phyloP scores from a whole-genome alignment of 495 filamentous ascomycete species.

The Aspergillus baeticus region DNA sequence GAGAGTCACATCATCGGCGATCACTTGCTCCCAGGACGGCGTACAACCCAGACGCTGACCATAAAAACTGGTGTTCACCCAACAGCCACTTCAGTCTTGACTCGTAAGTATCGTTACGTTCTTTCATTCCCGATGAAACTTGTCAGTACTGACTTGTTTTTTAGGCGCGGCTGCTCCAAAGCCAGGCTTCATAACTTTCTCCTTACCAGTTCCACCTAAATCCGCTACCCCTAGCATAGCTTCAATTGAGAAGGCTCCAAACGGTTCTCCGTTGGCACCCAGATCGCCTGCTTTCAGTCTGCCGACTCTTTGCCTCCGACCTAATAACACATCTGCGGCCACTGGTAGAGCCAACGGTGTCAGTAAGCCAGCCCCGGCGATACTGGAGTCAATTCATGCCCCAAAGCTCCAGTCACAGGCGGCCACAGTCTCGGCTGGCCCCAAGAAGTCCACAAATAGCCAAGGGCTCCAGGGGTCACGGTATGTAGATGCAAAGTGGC shows the following conservation, averaged over 20 bases:
- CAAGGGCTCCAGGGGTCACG: background rate
- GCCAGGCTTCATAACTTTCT: background rate
- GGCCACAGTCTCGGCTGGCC: background rate
- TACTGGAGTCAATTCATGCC: constrained; percentile 19
- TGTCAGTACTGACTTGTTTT: too few relatives aligned
- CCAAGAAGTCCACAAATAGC: background rate
- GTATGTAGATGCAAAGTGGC: background rate
- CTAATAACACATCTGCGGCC: background rate
- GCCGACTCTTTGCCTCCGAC: background rate
- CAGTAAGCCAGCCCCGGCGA: background rate
- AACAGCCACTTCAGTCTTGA: background rate
- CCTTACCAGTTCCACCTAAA: background rate
- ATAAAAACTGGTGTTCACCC: background rate
- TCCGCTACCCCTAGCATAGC: background rate
- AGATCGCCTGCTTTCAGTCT: background rate
- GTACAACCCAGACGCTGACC: background rate
- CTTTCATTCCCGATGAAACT: background rate
- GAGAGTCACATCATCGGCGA: constrained; percentile 18
- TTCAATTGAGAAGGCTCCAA: background rate
- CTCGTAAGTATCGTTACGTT: constrained; percentile 1
- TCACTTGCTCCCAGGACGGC: constrained; percentile 22
- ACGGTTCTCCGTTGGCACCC: background rate
- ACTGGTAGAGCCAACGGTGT: background rate
- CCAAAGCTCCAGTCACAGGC: constrained; percentile 1
- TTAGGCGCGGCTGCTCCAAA: background rate